These are phyloP conservation scores for Coemansia sp. DNA, from an alignment of 192 early-diverging fungal species.

Conservation along the genomic window DNA sequence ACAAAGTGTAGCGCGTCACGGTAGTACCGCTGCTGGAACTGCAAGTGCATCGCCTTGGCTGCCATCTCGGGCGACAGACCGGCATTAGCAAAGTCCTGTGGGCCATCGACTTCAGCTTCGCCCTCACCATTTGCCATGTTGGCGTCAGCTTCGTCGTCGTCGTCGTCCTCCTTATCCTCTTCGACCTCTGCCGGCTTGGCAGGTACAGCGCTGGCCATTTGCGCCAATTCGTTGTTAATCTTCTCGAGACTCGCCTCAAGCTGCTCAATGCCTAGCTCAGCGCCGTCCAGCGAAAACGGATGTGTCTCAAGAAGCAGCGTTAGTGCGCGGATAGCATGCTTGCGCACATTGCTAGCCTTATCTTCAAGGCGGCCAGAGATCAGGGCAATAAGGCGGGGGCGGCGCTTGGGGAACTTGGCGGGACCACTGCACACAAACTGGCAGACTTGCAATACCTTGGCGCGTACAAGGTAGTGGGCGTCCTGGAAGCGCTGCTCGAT, in stretches of 20 bases:
- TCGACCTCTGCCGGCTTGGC: conserved; percentile 30
- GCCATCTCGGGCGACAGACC: conserved; percentile 56
- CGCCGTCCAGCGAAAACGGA: conserved; percentile 88
- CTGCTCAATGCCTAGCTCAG: conserved; percentile 68
- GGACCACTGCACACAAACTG: conserved; percentile 76
- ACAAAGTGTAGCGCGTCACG: conserved; percentile 88
- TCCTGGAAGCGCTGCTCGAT: conserved; percentile 93
- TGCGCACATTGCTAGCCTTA: conserved; percentile 87
- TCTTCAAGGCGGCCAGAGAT: conserved; percentile 83
- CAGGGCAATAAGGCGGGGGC: conserved; percentile 68
- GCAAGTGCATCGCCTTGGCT: conserved; percentile 57
- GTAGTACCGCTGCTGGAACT: conserved; percentile 74
- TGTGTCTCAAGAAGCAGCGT: conserved; percentile 81
- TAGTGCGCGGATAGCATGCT: conserved; percentile 86
- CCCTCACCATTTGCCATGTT: conserved; percentile 17
- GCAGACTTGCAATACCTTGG: conserved; percentile 86
- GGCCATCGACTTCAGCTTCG: conserved; percentile 39
- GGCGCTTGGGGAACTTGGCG: conserved; percentile 73
- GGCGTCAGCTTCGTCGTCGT: conserved; percentile 27
- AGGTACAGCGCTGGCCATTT: conserved; percentile 42
- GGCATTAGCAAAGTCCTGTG: conserved; percentile 37
- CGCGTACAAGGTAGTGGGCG: conserved; percentile 78
- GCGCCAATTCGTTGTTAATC: conserved; percentile 70
- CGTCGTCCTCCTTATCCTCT: conserved; percentile 35
- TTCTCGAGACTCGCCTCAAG: conserved; percentile 70